Evolutionary conservation across 495 filamentous ascomycete species (phyloP), one percentile per base, ranked within the genome.

Genomic region (Aspergillus asperescens): DNA sequence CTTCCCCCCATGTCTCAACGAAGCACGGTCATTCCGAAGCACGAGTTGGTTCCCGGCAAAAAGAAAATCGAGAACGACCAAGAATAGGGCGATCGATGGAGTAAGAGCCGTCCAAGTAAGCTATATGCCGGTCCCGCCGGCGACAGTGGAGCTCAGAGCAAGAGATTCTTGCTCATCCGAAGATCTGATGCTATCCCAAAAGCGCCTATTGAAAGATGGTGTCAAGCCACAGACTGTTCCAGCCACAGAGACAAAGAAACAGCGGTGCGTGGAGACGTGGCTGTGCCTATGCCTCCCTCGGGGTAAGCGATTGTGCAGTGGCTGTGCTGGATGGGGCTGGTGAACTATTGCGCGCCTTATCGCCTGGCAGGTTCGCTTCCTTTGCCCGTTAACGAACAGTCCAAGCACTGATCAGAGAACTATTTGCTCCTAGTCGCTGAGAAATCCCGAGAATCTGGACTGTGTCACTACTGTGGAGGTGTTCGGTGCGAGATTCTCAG

Each of bases 161-260:
- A 23, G 38, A 47, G 27, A n/a, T n/a, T n/a, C n/a, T n/a, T n/a
- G 35, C 43, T 50, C 42, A 52, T 52, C 25, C 45, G 41, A 55
- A 43, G 58, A 54, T 54, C 34, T 59, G 46, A 58, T 25, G 43
- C 52, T 57, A 57, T 57, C 47, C 9, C 39, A 22, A 29, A 50
- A 24, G 42, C n/a, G 22, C 18, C 50, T 48, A 43, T 46, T 45
- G 47, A 56, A 16, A 42, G 22, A 39, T 38, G 50, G 56, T 48
- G 58, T 64, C 56, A 57, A 65, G 62, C 62, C 62, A 62, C 62
- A 55, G 44, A 25, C 46, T 25, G 16, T 34, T 55, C 45, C 34
- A 55, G 57, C 55, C 60, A 62, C 62, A 29, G 27, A 29, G 10
- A 29, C 27, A 29, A 29, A 29, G 10, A 29, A 29, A 29, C 50